These are phyloP conservation scores for Trypanosoma boissoni DNA, from an alignment of 208 protist species.

Conservation along the genomic window DNA sequence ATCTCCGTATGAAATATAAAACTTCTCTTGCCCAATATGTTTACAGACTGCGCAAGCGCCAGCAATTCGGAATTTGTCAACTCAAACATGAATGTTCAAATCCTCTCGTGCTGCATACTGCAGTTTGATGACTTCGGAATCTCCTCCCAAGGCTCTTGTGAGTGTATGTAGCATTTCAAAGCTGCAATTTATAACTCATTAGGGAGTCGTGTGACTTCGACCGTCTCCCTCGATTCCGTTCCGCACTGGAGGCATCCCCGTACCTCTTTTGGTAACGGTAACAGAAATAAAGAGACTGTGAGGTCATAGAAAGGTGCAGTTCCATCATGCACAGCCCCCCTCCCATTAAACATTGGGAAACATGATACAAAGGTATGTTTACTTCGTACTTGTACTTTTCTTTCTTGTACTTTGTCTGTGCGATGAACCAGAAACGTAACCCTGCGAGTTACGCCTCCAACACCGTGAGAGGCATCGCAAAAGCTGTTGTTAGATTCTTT, in stretches of 20 bases:
- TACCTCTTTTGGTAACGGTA: background rate
- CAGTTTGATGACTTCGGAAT: background rate
- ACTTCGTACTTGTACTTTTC: background rate
- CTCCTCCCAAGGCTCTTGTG: background rate
- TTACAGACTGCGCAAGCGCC: background rate
- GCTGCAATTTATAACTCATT: background rate
- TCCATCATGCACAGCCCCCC: background rate
- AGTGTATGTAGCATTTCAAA: background rate
- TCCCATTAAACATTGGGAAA: background rate
- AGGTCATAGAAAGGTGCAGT: background rate
- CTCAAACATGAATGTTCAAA: background rate
- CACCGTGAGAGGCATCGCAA: background rate
- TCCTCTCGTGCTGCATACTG: background rate
- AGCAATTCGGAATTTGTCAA: background rate
- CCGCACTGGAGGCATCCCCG: background rate
- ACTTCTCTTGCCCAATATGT: background rate
- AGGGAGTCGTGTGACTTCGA: too few relatives aligned
- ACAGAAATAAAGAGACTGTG: background rate
- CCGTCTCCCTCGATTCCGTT: too few relatives aligned
- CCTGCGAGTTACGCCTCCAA: background rate
- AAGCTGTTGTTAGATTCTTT: background rate
- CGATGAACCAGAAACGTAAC: background rate
- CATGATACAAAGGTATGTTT: background rate
- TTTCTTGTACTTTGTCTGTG: background rate
- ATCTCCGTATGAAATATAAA: background rate